These are phyloP conservation scores for Tetrapyrgos nigripes DNA, from an alignment of 1,284 basidiomycete genomes.

Conservation along the genomic window DNA sequence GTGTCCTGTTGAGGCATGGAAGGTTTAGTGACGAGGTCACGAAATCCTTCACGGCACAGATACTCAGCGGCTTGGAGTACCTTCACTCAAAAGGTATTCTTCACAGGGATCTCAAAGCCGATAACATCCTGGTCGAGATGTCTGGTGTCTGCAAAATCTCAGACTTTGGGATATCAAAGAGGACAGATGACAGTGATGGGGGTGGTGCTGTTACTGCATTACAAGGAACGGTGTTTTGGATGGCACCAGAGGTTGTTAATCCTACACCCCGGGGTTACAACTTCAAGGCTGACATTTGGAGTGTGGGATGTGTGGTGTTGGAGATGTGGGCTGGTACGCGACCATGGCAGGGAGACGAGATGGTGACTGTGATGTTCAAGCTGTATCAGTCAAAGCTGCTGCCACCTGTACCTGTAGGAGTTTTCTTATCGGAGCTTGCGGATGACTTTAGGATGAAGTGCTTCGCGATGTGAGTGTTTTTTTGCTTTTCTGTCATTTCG, in stretches of 20 bases:
- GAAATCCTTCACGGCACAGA: conserved; percentile 93
- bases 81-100: conserved; percentile 92
- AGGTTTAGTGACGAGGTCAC: conserved; percentile 94
- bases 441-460: conserved; percentile 90
- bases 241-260: conserved; percentile 97
- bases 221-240: conserved; percentile 99
- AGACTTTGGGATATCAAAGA: conserved; percentile 97
- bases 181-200: conserved; percentile 86
- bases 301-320: conserved; percentile 94
- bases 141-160: conserved; percentile 97
- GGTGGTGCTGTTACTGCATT: conserved; percentile 86
- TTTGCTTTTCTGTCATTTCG: conserved; percentile 6
- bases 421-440: conserved; percentile 77
- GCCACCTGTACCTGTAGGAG: conserved; percentile 89
- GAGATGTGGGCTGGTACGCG: conserved; percentile 98
- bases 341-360: conserved; percentile 92
- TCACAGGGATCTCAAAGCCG: conserved; percentile 97
- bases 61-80: conserved; percentile 92
- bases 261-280: conserved; percentile 89
- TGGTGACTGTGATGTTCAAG: conserved; percentile 94
- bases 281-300: conserved; percentile 99
- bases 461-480: conserved; percentile 79
- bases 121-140: conserved; percentile 97
- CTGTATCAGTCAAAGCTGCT: conserved; percentile 83
- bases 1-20: conserved; percentile 91